A percentile compares a stretch with the other conserved stretches of the same genome.
These are phyloP conservation scores for Hypoxylon crocopeplum DNA, from an alignment of 495 filamentous ascomycete species.

Conservation along the genomic window DNA sequence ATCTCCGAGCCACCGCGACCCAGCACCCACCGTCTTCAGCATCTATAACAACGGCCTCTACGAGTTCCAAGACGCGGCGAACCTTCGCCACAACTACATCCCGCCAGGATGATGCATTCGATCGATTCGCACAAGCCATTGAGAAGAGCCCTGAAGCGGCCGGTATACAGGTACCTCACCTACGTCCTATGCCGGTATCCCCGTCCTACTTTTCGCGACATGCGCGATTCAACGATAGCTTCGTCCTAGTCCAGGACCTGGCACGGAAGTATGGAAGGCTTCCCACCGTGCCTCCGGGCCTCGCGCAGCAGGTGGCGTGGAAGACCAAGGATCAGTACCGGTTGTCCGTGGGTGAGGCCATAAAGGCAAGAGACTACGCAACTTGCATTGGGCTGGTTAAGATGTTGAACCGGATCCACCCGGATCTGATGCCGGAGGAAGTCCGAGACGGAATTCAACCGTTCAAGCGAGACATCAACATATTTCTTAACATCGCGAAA, in stretches of 20 bases:
- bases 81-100: slow-evolving; percentile 26
- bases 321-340: slow-evolving; percentile 79
- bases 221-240: slow-evolving; percentile 84
- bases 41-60: slow-evolving; percentile 7
- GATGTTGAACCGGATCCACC: slow-evolving; percentile 85
- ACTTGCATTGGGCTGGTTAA: slow-evolving; percentile 76
- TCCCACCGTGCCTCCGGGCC: slow-evolving; percentile 65
- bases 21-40: slow-evolving; percentile 27
- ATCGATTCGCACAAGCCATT: slow-evolving; percentile 27
- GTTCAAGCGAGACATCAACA: slow-evolving; percentile 79
- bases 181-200: slow-evolving; percentile 81
- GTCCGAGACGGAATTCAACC: slow-evolving; percentile 66
- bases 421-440: slow-evolving; percentile 72
- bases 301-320: slow-evolving; percentile 85
- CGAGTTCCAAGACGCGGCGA: slow-evolving; percentile 17
- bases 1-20: slow-evolving; percentile 20
- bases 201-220: slow-evolving; percentile 92
- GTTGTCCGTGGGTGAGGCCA: slow-evolving; percentile 72
- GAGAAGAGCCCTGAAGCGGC: slow-evolving; percentile 21
- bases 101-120: slow-evolving; percentile 5
- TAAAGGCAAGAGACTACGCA: slow-evolving; percentile 80
- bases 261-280: slow-evolving; percentile 73
- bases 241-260: slow-evolving; percentile 74
- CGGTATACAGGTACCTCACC: slow-evolving; percentile 39
- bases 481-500: slow-evolving; percentile 64